Evolutionary conservation across 306 rosid species (phyloP).

Genomic region (Canavalia gladiata): DNA sequence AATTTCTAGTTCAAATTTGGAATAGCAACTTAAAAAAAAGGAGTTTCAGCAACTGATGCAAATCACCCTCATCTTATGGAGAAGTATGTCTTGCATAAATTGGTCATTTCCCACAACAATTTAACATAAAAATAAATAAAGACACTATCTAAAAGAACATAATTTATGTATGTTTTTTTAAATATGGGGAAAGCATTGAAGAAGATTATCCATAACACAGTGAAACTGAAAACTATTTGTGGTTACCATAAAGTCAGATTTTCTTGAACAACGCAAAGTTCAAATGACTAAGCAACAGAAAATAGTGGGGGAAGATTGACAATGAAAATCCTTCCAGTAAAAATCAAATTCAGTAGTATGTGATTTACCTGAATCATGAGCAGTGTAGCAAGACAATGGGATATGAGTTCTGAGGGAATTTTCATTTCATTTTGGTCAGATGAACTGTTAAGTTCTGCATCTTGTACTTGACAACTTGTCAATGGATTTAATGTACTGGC

Average conservation of each 20-base stretch:
- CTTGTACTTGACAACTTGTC: constrained; percentile 54
- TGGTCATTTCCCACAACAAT: constrained; percentile 7
- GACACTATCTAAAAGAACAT: constrained; percentile 17
- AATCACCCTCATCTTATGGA: background rate
- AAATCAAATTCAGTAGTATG: constrained; percentile 25
- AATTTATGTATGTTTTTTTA: background rate
- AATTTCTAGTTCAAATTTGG: constrained; percentile 16
- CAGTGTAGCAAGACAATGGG: constrained; percentile 84
- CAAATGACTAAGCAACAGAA: constrained; percentile 33
- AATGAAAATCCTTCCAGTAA: constrained; percentile 38
- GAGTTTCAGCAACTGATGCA: constrained; percentile 5
- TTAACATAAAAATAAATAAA: background rate
- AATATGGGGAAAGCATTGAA: background rate
- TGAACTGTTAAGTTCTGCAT: constrained; percentile 58
- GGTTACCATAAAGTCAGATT: constrained; percentile 17
- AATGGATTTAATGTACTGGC: constrained; percentile 56
- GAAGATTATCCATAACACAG: constrained; percentile 15
- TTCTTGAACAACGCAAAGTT: constrained; percentile 14
- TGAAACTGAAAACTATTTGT: background rate
- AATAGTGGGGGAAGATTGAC: constrained; percentile 31
- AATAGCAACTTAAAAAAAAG: constrained; percentile 19
- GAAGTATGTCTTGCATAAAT: constrained; percentile 22
- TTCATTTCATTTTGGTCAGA: constrained; percentile 68
- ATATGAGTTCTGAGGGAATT: constrained; percentile 83
- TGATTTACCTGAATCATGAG: constrained; percentile 87